A percentile compares a stretch with the other conserved stretches of the same genome.
These are phyloP conservation scores for Claviceps capensis DNA, from an alignment of 2,329 filamentous ascomycete genomes.

Conservation along the genomic window DNA sequence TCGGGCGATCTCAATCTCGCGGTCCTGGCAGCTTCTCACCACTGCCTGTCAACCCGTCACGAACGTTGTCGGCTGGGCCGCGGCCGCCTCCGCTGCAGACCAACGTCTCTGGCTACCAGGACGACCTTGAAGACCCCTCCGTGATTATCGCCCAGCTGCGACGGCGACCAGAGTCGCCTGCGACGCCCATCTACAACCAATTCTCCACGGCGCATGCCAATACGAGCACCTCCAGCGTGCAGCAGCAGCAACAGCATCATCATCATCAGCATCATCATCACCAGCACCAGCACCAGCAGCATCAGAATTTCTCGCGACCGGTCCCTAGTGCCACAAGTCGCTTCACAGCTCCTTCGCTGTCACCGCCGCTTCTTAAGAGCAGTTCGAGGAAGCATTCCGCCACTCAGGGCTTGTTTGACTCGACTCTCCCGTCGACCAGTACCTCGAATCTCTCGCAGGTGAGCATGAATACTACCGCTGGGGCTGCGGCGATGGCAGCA, in stretches of 20 bases:
- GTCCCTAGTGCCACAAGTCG: conserved; percentile 15
- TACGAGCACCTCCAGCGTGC: conserved; percentile 30
- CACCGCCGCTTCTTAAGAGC: conserved; percentile 20
- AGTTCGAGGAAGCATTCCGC: conserved; percentile 56
- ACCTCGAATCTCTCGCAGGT: conserved; percentile 40
- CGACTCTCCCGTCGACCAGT: conserved; percentile 51
- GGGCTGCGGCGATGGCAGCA: conserved; percentile 24
- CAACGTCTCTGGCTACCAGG: conserved; percentile 18
- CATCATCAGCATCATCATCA: too few species aligned
- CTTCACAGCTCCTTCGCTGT: conserved; percentile 15
- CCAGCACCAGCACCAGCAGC: conserved; percentile 12
- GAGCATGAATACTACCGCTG: conserved; percentile 25
- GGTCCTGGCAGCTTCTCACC: conserved; percentile 44
- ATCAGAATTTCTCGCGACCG: conserved; percentile 47
- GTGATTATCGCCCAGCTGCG: conserved; percentile 34
- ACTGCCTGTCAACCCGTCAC: conserved; percentile 23
- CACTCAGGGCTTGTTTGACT: conserved; percentile 65
- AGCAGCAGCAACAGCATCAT: too few species aligned
- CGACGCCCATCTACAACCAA: conserved; percentile 34
- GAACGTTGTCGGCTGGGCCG: conserved; percentile 12
- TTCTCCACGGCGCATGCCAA: conserved; percentile 31
- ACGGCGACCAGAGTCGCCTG: conserved; percentile 22
- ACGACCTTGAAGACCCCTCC: conserved; percentile 14
- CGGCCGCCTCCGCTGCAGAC: conserved; percentile 22
- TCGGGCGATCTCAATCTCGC: conserved; percentile 27